Conservation (phyloP, 2,329 filamentous ascomycete genomes). For the Pochonia chlamydosporia region DNA sequence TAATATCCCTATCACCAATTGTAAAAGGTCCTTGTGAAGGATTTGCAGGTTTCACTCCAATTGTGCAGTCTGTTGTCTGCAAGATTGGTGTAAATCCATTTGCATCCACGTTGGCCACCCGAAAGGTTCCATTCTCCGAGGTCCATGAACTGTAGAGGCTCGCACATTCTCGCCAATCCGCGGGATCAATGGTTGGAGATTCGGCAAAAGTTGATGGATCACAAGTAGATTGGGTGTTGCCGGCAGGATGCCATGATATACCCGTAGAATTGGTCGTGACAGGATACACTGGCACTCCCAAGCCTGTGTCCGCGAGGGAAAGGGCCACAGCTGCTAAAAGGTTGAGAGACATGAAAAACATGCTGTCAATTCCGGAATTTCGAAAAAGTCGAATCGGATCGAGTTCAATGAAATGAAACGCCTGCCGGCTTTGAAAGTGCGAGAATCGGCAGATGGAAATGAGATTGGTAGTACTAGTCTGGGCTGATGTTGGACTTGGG, state of each 20-base stretch:
- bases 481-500: no score
- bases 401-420: no score
- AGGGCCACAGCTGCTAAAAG: neutral
- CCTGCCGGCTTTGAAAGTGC: no score
- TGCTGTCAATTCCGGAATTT: neutral
- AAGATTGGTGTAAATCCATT: slow-evolving; percentile 17
- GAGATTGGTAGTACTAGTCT: no score
- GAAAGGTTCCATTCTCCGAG: slow-evolving; percentile 24
- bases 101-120: slow-evolving; percentile 13
- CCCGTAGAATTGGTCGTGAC: slow-evolving; percentile 11
- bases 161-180: slow-evolving; percentile 25
- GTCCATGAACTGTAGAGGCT: slow-evolving; percentile 24
- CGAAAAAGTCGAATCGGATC: neutral
- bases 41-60: slow-evolving; percentile 18
- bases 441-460: no score
- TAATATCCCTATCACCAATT: slow-evolving; percentile 19
- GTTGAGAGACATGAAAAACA: no score
- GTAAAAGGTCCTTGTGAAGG: slow-evolving; percentile 13
- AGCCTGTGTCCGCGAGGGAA: neutral
- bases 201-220: slow-evolving; percentile 18
- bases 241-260: slow-evolving; percentile 20
- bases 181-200: slow-evolving; percentile 15
- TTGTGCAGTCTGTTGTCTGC: slow-evolving; percentile 18
- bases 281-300: neutral
- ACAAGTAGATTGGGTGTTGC: slow-evolving; percentile 18